Evolutionary conservation across 164 flowering plant species (phyloP), one percentile per base, ranked within the genome.

Genomic region (Dillenia suffruticosa): DNA sequence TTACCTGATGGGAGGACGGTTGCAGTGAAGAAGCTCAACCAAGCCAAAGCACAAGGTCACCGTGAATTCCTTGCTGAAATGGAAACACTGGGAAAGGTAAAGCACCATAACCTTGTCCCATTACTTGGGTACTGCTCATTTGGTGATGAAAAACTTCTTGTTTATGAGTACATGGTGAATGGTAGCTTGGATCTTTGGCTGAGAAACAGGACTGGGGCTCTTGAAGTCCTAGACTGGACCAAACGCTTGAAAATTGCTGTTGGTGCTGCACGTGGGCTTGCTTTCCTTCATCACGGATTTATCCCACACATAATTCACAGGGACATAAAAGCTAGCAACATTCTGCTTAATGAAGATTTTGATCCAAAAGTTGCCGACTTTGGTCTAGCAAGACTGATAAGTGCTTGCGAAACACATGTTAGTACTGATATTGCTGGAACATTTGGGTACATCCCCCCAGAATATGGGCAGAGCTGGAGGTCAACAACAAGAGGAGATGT

Each of bases 361-460:
- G 89, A 87, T 65, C 86, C 93, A 1, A 84, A 80, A 55, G 89
- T 89, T 46, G 89, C 93, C 0, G 96, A 87, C 57, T 89, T 89
- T 24, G 96, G 96, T 45, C 71, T 87, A 2, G 93, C 96, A 1
- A 74, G 96, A 43, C 49, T 89, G 65, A 84, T 89, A 63, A 85
- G 93, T 59, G 96, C 91, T 16, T 89, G 85, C 51, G 91, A 89
- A 63, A 89, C 91, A 44, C 96, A 87, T 65, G 82, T 89, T 2
- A 87, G 86, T 43, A 85, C 93, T 9, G 93, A 85, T 16, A 78
- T 89, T 50, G 93, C 93, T 10, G 96, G 96, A 49, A 89, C 96
- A 22, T 84, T 87, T 10, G 96, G 96, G 2, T 87, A 89, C 71
- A 89, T 89, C 22, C 93, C 96, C 10, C 93, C 96, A 0, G 96